phyloP scores from a whole-genome alignment of 768 basidiomycete species.

The Lactarius akahatsu region DNA sequence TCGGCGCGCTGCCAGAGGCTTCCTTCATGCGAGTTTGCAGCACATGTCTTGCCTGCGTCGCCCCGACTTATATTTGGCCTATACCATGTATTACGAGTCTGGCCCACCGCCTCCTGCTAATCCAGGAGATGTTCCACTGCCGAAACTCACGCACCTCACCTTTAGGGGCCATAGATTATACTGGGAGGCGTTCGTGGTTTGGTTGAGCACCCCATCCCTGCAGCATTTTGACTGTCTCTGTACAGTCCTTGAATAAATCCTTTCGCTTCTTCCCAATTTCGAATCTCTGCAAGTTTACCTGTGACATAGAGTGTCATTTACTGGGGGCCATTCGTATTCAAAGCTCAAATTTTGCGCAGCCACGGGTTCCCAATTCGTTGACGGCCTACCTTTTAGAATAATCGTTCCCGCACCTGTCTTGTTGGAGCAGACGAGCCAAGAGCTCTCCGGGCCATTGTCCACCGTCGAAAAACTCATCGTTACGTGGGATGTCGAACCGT shows the following conservation, averaged over 20 bases:
- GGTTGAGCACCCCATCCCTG: no score
- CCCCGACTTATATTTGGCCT: neutral
- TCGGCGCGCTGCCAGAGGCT: neutral
- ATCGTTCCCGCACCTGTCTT: neutral
- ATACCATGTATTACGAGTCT: fast-evolving
- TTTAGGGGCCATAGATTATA: no score
- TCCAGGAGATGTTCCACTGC: no score
- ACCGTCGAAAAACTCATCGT: neutral
- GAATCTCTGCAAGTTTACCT: no score
- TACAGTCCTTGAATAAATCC: no score
- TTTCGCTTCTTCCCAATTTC: no score
- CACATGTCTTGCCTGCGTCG: neutral
- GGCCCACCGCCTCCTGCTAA: neutral
- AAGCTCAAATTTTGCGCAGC: neutral
- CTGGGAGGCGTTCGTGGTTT: no score
- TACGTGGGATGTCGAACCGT: neutral
- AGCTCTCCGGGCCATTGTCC: neutral
- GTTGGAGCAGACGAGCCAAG: neutral
- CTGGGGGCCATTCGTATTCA: neutral
- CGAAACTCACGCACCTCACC: no score
- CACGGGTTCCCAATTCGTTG: neutral
- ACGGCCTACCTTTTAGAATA: neutral
- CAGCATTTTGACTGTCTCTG: no score
- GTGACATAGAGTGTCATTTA: no score
- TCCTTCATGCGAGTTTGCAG: neutral